phyloP scores from a whole-genome alignment of 1,284 basidiomycete species.

The Sanguinoderma infundibulare region DNA sequence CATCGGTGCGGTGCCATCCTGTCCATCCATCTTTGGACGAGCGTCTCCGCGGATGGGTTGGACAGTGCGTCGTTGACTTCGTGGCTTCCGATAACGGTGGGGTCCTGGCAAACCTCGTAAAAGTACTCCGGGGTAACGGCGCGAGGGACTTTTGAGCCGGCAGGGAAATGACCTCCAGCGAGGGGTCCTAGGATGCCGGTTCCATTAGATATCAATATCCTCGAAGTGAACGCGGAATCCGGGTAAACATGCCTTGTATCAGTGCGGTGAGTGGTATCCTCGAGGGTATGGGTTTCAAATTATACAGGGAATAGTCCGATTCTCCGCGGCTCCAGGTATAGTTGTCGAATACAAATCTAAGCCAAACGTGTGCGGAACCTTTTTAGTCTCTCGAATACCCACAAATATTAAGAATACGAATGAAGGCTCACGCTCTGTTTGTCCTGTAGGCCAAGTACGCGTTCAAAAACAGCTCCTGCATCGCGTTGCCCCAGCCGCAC shows the following conservation, averaged over 20 bases:
- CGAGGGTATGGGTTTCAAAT: slow-evolving; percentile 39
- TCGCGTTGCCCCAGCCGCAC: slow-evolving; percentile 46
- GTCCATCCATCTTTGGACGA: slow-evolving; percentile 24
- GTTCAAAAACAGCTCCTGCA: slow-evolving; percentile 45
- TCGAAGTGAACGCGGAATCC: slow-evolving; percentile 23
- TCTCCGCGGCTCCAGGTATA: slow-evolving; percentile 39
- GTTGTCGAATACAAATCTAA: slow-evolving; percentile 45
- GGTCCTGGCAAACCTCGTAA: slow-evolving; percentile 42
- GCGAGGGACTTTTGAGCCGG: slow-evolving; percentile 37
- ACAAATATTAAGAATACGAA: slow-evolving; percentile 1
- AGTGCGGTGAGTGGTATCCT: slow-evolving; percentile 40
- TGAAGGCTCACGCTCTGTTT: slow-evolving; percentile 39
- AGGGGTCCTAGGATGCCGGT: slow-evolving; percentile 37
- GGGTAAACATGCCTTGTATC: slow-evolving; percentile 31
- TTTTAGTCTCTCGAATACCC: neutral
- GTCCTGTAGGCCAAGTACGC: slow-evolving; percentile 37
- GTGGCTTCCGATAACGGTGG: slow-evolving; percentile 33
- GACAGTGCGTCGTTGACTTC: slow-evolving; percentile 30
- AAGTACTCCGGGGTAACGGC: slow-evolving; percentile 42
- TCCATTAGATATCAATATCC: slow-evolving; percentile 24
- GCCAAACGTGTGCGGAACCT: neutral
- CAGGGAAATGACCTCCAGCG: slow-evolving; percentile 41
- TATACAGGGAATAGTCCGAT: slow-evolving; percentile 35
- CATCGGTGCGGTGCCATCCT: slow-evolving; percentile 18
- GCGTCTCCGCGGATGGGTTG: slow-evolving; percentile 18